phyloP scores from a whole-genome alignment of 306 rosid species.

The Senna tora region DNA sequence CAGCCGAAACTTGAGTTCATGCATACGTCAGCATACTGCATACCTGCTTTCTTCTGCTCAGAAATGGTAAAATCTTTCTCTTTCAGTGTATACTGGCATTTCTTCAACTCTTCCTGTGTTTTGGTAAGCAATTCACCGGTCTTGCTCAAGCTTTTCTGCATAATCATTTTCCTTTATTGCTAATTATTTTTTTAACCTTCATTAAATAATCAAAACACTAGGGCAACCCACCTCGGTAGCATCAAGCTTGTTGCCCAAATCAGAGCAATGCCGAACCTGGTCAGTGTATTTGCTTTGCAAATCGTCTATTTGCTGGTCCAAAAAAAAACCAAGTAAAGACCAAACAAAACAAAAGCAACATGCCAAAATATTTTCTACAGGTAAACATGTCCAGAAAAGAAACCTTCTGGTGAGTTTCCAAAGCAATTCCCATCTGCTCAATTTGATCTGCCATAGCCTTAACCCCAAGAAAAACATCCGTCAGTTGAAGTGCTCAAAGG shows the following conservation, averaged over 20 bases:
- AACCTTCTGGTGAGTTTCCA: slow-evolving; percentile 87
- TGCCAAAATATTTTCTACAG: neutral
- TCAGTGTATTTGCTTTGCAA: slow-evolving; percentile 59
- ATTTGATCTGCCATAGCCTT: slow-evolving; percentile 97
- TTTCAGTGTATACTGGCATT: slow-evolving; percentile 67
- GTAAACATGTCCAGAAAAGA: neutral
- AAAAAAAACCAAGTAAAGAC: slow-evolving; percentile 17
- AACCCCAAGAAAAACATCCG: slow-evolving; percentile 21
- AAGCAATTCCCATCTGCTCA: slow-evolving; percentile 78
- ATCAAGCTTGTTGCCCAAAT: slow-evolving; percentile 78
- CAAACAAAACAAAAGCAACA: slow-evolving; percentile 7
- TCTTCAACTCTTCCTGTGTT: slow-evolving; percentile 73
- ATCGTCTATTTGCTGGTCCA: slow-evolving; percentile 74
- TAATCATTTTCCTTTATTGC: too few relatives aligned
- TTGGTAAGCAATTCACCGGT: slow-evolving; percentile 65
- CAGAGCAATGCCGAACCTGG: slow-evolving; percentile 71
- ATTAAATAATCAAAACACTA: slow-evolving; percentile 5
- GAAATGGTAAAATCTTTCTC: slow-evolving; percentile 79
- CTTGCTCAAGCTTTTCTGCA: slow-evolving; percentile 78
- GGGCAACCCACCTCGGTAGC: slow-evolving; percentile 70
- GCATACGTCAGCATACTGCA: too few relatives aligned
- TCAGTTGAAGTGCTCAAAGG: neutral
- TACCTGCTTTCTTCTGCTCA: slow-evolving; percentile 92
- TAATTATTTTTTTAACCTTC: neutral
- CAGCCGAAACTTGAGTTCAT: too few relatives aligned